Base-by-base conservation (phyloP, 371 early-diverging fungal genomes). In the Funneliformis caledonium region DNA sequence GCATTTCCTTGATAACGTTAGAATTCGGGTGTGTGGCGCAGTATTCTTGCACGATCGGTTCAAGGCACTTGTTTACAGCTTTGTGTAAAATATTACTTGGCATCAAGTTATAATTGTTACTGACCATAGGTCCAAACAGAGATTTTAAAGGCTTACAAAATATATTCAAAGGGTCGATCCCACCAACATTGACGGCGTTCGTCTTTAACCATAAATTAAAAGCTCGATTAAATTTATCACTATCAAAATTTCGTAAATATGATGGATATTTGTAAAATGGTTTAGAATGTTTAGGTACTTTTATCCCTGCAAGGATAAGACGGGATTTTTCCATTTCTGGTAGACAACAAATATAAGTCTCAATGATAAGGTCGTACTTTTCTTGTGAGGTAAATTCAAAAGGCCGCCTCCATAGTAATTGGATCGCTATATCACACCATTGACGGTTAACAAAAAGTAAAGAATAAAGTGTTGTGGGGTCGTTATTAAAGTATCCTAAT, bases 211-310 rank as follows among this genome's bases (percentile, higher is more conserved):
- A 69, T 43, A 19, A 43, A 69, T 69, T 69, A 19, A 69, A 10
- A 14, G 69, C 69, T 69, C 7, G 43, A 33, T 22, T 5, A 69
- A 47, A 69, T 69, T 45, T 69, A n/a, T 69, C 69, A 16, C 43
- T 43, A 45, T 69, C 69, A 43, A 69, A 69, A 43, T 33, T 16
- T n/a, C n/a, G 31, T 10, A 69, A 69, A 69, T 69, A 69, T 43
- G 69, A n/a, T 69, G 69, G 69, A 69, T 69, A 69, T 45, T 69
- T n/a, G n/a, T 45, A 69, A 69, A 69, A 69, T 42, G 69, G 69
- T 45, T 8, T 31, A 16, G 31, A 14, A 43, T 69, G 5, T 16
- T 22, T 6, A 31, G 64, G 33, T 43, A 69, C 43, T 69, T 69
- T 69, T 4, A 69, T 16, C 16, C 69, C 69, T 43, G 43, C 69